Base-by-base conservation (phyloP, 495 filamentous ascomycete species). In the Staphylotrichum tortipilum region DNA sequence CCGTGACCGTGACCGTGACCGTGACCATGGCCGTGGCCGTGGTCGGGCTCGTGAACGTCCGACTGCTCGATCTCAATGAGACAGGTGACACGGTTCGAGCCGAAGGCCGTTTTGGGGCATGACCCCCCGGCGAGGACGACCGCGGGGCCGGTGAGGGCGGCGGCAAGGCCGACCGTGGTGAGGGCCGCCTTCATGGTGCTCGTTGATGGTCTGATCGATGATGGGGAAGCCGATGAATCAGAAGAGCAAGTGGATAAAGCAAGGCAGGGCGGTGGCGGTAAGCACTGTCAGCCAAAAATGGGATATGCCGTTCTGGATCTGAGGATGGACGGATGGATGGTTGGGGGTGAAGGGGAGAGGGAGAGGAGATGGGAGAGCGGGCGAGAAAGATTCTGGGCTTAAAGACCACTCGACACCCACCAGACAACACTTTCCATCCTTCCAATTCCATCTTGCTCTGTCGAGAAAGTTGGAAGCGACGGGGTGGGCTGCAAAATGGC, bases 11-110 rank as follows among this genome's bases (percentile, higher is more conserved):
- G 23, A 14, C 2, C 10, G 21, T 23, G 11, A 14, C 9, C 7
- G 38, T 40, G 38, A 9, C 11, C 38, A 14, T 8, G 37, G 22
- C 12, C 19, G 9, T 38, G 22, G 11, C 23, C 23, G 8, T 47
- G 7, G 41, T 7, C 41, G 26, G 6, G 1, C 7, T 44, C 28
- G n/a, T 19, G 24, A 10, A 38, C 15, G 14, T 37, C 10, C 23
- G 45, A 28, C 10, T 42, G 17, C 18, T 30, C 28, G 11, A 50
- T 17, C 21, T 43, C 30, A 4, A 28, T 8, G 22, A 12, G 10
- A 40, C 48, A 50, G 38, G 39, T 50, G 12, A 50, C 23, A 5
- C 38, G 48, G 31, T 50, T 44, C 8, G 48, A 50, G 22, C 48
- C 48, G 30, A 18, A 31, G 1, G 22, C 31, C 8, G 12, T 26